A percentile compares a stretch with the other conserved stretches of the same genome.
These are phyloP conservation scores for Panicum miliaceum DNA, from an alignment of 176 grass and related monocot species.

Conservation along the genomic window DNA sequence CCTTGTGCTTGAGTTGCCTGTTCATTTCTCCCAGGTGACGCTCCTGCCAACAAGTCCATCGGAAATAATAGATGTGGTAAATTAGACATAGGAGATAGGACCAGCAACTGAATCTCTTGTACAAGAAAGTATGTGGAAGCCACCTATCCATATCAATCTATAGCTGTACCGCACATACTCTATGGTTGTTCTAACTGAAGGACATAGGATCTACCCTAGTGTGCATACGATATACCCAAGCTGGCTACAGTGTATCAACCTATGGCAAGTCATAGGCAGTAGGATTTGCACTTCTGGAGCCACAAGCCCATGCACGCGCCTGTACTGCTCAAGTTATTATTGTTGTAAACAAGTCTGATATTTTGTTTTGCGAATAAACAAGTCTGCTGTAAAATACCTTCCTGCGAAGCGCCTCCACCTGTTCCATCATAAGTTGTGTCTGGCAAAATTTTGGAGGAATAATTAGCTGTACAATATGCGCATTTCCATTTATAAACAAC, in stretches of 20 bases:
- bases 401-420: constrained; percentile 90
- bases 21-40: constrained; percentile 92
- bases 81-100: not conserved
- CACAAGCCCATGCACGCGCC: constrained; percentile 10
- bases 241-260: not conserved
- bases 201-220: not conserved
- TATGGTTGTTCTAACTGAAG: not conserved
- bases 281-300: not conserved
- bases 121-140: not conserved
- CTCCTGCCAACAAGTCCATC: constrained; percentile 53
- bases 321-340: not conserved
- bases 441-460: constrained; percentile 31
- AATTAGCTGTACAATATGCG: not conserved
- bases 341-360: not conserved
- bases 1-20: constrained; percentile 88
- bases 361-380: too few species aligned
- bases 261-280: not conserved
- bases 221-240: constrained; percentile 20
- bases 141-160: not conserved
- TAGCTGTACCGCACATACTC: not conserved
- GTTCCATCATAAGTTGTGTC: constrained; percentile 93
- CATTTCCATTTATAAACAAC: not conserved
- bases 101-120: not conserved
- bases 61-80: not conserved
- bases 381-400: constrained; percentile 52